These are phyloP conservation scores for Candolleomyces eurysporus DNA, from an alignment of 768 basidiomycete genomes.

Conservation along the genomic window DNA sequence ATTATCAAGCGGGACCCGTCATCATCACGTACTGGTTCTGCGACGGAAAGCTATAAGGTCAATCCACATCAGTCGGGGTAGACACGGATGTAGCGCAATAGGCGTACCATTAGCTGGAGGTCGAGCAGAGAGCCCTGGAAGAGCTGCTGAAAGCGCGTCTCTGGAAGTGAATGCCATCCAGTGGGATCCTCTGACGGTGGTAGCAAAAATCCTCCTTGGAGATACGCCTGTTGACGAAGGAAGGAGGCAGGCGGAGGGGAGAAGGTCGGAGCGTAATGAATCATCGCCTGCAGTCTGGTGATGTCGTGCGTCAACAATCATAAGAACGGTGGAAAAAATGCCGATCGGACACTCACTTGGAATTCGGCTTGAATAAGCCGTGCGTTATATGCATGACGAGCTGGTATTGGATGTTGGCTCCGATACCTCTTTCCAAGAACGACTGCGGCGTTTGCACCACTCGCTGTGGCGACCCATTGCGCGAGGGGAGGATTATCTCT, in stretches of 20 bases:
- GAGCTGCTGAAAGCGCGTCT: slow-evolving; percentile 1
- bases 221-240: slow-evolving; percentile 19
- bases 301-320: background rate
- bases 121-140: slow-evolving; percentile 7
- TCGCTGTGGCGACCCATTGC: background rate
- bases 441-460: slow-evolving; percentile 28
- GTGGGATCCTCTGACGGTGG: slow-evolving; percentile 19
- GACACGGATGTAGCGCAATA: background rate
- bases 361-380: slow-evolving; percentile 35
- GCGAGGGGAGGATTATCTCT: slow-evolving; percentile 20
- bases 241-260: slow-evolving; percentile 16
- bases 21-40: slow-evolving; percentile 18
- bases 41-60: slow-evolving; percentile 20
- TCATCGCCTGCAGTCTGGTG: slow-evolving; percentile 21
- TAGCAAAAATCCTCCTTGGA: slow-evolving; percentile 14
- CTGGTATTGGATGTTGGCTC: slow-evolving; percentile 36
- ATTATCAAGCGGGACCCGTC: background rate
- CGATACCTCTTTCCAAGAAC: slow-evolving; percentile 30
- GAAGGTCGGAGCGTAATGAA: slow-evolving; percentile 17
- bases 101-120: slow-evolving; percentile 3
- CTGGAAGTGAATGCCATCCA: slow-evolving; percentile 17
- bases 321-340: background rate
- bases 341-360: slow-evolving; percentile 27
- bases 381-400: slow-evolving; percentile 35
- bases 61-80: background rate